Evolutionary conservation across 176 grass and related monocot species (phyloP), one percentile per base, ranked within the genome.

Genomic region (Aegilops tauschii): DNA sequence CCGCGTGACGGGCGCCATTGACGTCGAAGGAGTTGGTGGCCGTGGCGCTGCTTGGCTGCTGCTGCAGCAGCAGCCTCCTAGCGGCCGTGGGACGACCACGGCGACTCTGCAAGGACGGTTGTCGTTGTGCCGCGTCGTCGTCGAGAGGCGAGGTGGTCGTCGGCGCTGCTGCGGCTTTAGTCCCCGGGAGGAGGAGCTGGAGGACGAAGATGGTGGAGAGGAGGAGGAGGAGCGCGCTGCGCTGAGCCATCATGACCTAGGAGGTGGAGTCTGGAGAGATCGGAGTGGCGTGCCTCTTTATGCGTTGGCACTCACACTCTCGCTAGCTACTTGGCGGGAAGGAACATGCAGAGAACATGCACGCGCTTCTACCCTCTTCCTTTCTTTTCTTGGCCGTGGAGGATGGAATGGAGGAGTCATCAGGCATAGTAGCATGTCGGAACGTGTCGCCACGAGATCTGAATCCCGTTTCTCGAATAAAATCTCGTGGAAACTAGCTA

Each of bases 41-140:
- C 31, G 20, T 32, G 7, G 49, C 65, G 25, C 23, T 13, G 61
- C 63, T 64, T 59, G 73, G 3, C 29, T 66, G 77, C n/a, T 73
- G 77, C 78, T 69, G 52, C 12, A 80, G 84, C 83, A 94, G 50
- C 45, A 93, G n/a, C 80, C 82, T 91, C 76, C 95, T 93, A 10
- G 44, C 54, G 54, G 54, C 74, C 28, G 47, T 34, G 47, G 47
- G 28, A 34, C 47, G 47, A 34, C 16, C 28, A 10, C 73, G 73
- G 39, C 61, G 30, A 63, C 37, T 80, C 62, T 42, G 36, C 5
- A 4, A 25, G 21, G 39, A 27, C 5, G 21, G n/a, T 27, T 31
- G 44, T 5, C 12, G n/a, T 16, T 32, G 45, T 6, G 9, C 14
- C 28, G 25, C 10, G 31, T 4, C 8, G 14, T 2, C 29, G 6